Percentiles rank a stretch among this genome's conserved stretches.
These are phyloP conservation scores for Mariannaea sp. DNA, from an alignment of 2,329 filamentous ascomycete genomes.

Conservation along the genomic window DNA sequence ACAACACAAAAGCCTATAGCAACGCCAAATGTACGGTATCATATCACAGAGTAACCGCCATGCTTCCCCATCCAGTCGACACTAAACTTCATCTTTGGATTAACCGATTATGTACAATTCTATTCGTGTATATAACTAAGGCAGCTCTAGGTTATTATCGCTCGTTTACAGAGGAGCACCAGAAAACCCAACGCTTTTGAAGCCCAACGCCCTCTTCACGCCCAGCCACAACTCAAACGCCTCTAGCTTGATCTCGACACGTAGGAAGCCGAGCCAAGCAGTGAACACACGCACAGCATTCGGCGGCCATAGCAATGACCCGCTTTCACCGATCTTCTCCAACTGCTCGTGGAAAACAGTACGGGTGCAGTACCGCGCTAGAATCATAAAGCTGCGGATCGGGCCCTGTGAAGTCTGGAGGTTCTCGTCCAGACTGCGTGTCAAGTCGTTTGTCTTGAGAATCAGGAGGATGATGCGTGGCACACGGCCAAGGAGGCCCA, in stretches of 20 bases:
- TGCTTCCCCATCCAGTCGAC: too few relatives aligned
- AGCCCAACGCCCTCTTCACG: constrained; percentile 54
- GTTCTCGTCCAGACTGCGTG: constrained; percentile 89
- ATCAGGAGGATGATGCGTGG: constrained; percentile 93
- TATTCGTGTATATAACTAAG: constrained; percentile 25
- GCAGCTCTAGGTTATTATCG: constrained; percentile 13
- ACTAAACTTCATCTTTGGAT: too few relatives aligned
- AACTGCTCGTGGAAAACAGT: constrained; percentile 69
- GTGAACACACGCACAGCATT: constrained; percentile 59
- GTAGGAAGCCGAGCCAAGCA: constrained; percentile 62
- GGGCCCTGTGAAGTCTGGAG: constrained; percentile 74
- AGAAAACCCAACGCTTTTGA: constrained; percentile 38
- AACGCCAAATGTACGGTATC: too few relatives aligned
- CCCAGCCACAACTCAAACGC: constrained; percentile 66
- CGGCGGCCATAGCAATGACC: constrained; percentile 62
- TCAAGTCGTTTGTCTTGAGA: constrained; percentile 96
- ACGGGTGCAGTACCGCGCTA: constrained; percentile 69
- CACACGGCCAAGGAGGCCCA: constrained; percentile 85
- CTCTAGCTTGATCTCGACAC: constrained; percentile 67
- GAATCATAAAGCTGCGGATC: constrained; percentile 68
- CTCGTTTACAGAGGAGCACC: constrained; percentile 30
- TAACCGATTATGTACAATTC: constrained; percentile 27
- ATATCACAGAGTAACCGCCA: too few relatives aligned
- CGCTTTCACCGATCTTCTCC: constrained; percentile 57
- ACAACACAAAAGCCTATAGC: too few relatives aligned